A percentile compares a stretch with the other conserved stretches of the same genome.
These are phyloP conservation scores for Pseudozyma thailandica DNA, from an alignment of 1,284 basidiomycete genomes.

Conservation along the genomic window DNA sequence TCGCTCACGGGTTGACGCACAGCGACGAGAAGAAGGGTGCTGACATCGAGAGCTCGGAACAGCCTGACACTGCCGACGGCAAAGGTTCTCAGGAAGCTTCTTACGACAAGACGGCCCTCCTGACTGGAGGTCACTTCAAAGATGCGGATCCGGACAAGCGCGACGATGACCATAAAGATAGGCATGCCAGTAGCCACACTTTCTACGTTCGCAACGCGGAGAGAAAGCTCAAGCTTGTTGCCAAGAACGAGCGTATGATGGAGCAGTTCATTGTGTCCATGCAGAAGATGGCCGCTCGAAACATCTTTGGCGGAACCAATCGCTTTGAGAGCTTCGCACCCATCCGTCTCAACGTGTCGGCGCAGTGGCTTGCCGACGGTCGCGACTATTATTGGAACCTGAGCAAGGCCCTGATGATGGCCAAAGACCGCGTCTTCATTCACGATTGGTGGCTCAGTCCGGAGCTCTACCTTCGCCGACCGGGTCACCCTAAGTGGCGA, in stretches of 20 bases:
- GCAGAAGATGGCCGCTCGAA: conserved; percentile 81
- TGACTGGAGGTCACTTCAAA: conserved; percentile 61
- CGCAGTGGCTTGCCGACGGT: conserved; percentile 99
- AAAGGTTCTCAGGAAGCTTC: conserved; percentile 25
- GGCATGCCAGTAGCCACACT: conserved; percentile 76
- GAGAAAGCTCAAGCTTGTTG: conserved; percentile 84
- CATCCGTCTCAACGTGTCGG: conserved; percentile 88
- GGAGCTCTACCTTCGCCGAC: conserved; percentile 86
- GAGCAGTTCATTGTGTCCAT: conserved; percentile 94
- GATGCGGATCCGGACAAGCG: conserved; percentile 37
- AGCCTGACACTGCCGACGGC: conserved; percentile 22
- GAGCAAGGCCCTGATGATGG: conserved; percentile 89
- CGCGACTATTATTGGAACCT: conserved; percentile 74
- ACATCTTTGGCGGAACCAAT: conserved; percentile 83
- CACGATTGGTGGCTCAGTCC: conserved; percentile 69
- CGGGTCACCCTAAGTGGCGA: conserved; percentile 85
- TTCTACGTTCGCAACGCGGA: conserved; percentile 95
- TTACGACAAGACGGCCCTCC: conserved; percentile 57
- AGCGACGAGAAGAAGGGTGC: conserved; percentile 40
- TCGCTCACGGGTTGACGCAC: conserved; percentile 50
- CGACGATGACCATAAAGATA: conserved; percentile 43
- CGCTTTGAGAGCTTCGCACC: conserved; percentile 85
- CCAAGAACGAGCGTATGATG: conserved; percentile 94
- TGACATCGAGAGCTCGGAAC: conserved; percentile 38
- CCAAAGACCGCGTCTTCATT: conserved; percentile 76